A percentile compares a stretch with the other conserved stretches of the same genome.
phyloP scores from a whole-genome alignment of 495 filamentous ascomycete species.

The Neurospora sp. region DNA sequence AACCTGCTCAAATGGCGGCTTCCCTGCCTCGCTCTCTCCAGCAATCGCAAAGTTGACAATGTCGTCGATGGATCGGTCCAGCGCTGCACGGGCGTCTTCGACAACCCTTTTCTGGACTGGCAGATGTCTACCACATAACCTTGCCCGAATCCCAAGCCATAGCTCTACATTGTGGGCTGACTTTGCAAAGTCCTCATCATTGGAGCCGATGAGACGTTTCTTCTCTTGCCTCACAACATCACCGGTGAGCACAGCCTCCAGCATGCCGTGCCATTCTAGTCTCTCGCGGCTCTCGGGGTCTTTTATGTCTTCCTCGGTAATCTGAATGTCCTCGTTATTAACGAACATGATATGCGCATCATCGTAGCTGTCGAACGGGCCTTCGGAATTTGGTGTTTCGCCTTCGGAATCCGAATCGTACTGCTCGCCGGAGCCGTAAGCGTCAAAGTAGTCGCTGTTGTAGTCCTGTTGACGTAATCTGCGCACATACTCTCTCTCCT shows the following conservation, averaged over 20 bases:
- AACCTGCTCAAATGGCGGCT: conserved; percentile 75
- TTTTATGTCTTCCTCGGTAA: conserved; percentile 78
- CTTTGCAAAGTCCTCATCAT: conserved; percentile 62
- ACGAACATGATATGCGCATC: conserved; percentile 85
- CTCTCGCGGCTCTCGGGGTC: conserved; percentile 82
- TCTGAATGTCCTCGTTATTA: conserved; percentile 75
- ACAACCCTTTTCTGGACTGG: conserved; percentile 73
- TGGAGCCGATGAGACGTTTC: conserved; percentile 76
- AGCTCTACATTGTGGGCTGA: conserved; percentile 68
- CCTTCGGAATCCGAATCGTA: conserved; percentile 83
- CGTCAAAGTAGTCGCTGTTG: conserved; percentile 67
- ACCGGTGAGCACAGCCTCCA: conserved; percentile 87
- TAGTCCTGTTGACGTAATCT: conserved; percentile 47
- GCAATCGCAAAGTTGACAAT: conserved; percentile 90
- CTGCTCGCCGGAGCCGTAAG: conserved; percentile 53
- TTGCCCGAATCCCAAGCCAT: conserved; percentile 80
- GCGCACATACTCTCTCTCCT: conserved; percentile 39
- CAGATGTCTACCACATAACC: conserved; percentile 70
- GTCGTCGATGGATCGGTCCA: conserved; percentile 67
- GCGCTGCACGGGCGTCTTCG: conserved; percentile 60
- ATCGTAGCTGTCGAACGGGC: conserved; percentile 75
- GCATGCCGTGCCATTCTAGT: conserved; percentile 96
- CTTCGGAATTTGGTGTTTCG: conserved; percentile 71
- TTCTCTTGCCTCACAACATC: conserved; percentile 98
- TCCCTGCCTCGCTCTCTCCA: conserved; percentile 84